Evolutionary conservation across 805 yeast genomes (phyloP).

Genomic region (Candida loeiensis): DNA sequence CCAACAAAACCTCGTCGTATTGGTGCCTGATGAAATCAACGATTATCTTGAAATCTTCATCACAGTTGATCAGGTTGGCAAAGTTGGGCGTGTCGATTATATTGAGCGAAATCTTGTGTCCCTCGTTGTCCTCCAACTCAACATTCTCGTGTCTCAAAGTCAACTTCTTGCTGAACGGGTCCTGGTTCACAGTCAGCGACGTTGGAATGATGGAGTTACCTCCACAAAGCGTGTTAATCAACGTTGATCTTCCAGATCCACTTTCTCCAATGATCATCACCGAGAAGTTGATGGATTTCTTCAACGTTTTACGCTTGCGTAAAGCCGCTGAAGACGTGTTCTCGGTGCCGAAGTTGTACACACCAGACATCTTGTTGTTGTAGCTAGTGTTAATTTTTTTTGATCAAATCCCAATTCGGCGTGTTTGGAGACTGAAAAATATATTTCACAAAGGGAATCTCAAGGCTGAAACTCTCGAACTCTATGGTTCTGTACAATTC

Average conservation of each 20-base stretch:
- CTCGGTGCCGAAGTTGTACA: slow-evolving; percentile 14
- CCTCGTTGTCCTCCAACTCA: slow-evolving; percentile 83
- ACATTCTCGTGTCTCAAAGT: slow-evolving; percentile 74
- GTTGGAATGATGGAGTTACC: slow-evolving; percentile 74
- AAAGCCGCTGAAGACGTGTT: slow-evolving; percentile 39
- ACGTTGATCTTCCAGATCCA: slow-evolving; percentile 89
- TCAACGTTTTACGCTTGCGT: slow-evolving; percentile 70
- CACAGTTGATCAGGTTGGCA: slow-evolving; percentile 70
- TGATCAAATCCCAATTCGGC: background rate
- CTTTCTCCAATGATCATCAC: slow-evolving; percentile 83
- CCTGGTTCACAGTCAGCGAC: slow-evolving; percentile 60
- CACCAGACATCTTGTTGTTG: slow-evolving; percentile 12
- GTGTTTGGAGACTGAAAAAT: background rate
- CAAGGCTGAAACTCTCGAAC: too few relatives aligned
- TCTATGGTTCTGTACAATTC: too few relatives aligned
- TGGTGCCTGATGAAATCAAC: slow-evolving; percentile 81
- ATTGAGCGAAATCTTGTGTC: slow-evolving; percentile 72
- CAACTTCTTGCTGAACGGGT: slow-evolving; percentile 44
- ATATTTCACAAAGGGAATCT: too few relatives aligned
- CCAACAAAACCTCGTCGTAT: slow-evolving; percentile 76
- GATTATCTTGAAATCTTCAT: slow-evolving; percentile 60
- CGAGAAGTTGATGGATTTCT: slow-evolving; percentile 82
- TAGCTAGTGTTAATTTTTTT: background rate
- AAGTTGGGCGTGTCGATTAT: slow-evolving; percentile 83
- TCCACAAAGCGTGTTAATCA: slow-evolving; percentile 86